Conservation (phyloP, 306 rosid species). For the Acacia melanoxylon region DNA sequence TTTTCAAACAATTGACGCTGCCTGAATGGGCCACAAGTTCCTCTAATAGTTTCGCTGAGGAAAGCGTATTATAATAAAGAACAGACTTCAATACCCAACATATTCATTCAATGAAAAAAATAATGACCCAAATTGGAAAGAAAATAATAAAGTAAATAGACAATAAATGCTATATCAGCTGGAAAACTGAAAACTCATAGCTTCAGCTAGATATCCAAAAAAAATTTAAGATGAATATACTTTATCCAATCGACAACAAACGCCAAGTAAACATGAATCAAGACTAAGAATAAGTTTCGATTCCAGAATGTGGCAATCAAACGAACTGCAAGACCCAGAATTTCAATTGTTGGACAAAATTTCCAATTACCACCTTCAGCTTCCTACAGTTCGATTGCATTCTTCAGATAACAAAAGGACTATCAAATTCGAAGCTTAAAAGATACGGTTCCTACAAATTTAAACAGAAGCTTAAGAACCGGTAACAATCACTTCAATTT, state of each 20-base stretch:
- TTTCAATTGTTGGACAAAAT: background rate
- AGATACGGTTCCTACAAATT: background rate
- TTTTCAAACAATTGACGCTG: constrained; percentile 72
- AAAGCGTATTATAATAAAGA: background rate
- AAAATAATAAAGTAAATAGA: background rate
- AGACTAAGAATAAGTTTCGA: background rate
- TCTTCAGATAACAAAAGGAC: constrained; percentile 21
- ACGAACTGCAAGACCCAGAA: background rate
- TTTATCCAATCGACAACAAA: background rate
- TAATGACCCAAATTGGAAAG: background rate
- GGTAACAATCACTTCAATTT: background rate
- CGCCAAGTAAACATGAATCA: background rate
- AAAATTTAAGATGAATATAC: background rate
- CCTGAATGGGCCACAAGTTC: constrained; percentile 92
- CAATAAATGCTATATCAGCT: background rate
- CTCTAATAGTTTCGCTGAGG: constrained; percentile 72
- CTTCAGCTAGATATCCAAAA: background rate
- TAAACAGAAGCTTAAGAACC: constrained; percentile 1
- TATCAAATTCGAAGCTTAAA: background rate
- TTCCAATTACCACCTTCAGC: background rate
- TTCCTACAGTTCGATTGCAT: background rate
- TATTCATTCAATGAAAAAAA: background rate
- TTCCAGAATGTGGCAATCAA: constrained; percentile 20
- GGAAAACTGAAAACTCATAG: background rate
- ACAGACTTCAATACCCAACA: background rate